These are phyloP conservation scores for Helotiales sp. DNA, from an alignment of 2,329 filamentous ascomycete genomes.

Conservation along the genomic window DNA sequence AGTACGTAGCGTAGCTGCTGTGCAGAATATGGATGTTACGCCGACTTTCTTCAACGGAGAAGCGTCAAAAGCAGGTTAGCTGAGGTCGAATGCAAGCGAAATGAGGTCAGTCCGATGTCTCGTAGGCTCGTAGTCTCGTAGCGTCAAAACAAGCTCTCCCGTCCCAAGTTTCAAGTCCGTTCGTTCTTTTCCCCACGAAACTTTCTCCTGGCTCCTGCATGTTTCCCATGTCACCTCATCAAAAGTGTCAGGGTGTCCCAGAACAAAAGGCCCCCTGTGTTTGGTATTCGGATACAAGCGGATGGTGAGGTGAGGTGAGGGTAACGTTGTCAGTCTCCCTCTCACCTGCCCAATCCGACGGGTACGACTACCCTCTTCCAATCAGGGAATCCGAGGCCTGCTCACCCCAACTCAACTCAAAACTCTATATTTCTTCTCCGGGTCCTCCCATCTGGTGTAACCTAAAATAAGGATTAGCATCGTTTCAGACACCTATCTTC, in stretches of 20 bases:
- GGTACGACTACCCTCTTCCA: not conserved
- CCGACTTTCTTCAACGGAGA: not conserved
- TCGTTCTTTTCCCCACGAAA: slow-evolving; percentile 1
- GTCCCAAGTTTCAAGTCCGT: no score
- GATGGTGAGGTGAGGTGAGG: not conserved
- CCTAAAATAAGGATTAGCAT: slow-evolving; percentile 11
- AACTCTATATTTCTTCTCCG: not conserved
- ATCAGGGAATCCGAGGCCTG: not conserved
- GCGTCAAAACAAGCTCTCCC: not conserved
- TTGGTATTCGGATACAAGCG: no score
- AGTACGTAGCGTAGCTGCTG: not conserved
- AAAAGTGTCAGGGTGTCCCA: not conserved
- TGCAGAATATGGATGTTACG: not conserved
- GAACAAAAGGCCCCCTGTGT: no score
- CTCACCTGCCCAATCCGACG: slow-evolving; percentile 3
- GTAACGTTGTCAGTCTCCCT: not conserved
- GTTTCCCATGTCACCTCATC: not conserved
- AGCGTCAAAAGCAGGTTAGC: not conserved
- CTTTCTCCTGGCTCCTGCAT: slow-evolving; percentile 4
- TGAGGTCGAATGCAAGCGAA: not conserved
- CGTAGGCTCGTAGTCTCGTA: not conserved
- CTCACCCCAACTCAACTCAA: not conserved
- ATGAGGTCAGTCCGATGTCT: not conserved
- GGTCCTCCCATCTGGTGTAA: not conserved
- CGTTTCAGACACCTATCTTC: slow-evolving; percentile 11